Evolutionary conservation across 169 alveolate species (phyloP), one percentile per base, ranked within the genome.

Genomic region (Plasmodium vivax): DNA sequence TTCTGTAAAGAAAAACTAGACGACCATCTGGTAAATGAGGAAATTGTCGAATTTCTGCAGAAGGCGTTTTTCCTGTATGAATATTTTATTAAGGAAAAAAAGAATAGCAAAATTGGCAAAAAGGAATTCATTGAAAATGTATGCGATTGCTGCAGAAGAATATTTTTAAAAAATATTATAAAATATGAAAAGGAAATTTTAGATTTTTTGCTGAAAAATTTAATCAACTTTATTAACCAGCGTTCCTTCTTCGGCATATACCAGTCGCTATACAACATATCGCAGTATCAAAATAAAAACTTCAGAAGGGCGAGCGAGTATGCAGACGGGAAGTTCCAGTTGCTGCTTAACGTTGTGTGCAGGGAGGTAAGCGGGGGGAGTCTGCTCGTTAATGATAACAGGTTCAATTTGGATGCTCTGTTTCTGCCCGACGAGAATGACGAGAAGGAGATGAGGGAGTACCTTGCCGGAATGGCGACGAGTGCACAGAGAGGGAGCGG

Each of bases 131-230:
- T 92, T 71, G 92, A 82, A 41, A 81, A 92, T 82, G 45, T 92
- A 9, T 92, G 85, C 23, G 75, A 71, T 2, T 82, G 95, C 38
- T 82, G 92, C 58, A 81, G 84, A 54, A 92, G 92, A 32, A 47
- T 92, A 80, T 80, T 90, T 80, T 80, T 90, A 90, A 90, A 90
- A 90, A 90, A 90, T 92, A 92, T 92, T 72, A 92, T 83, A 71
- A 92, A 82, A 82, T 38, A 92, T 45, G 92, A 92, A 73, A 82
- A 82, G 32, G 91, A 92, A 45, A 83, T 92, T 38, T 19, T 92
- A 92, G 83, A 92, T 54, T 81, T 90, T 71, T 71, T 90, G 51
- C 82, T 90, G 80, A 90, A 90, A 80, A 90, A 90, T 80, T 79
- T 90, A 90, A 90, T 90, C 19, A 90, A 90, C 73, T 90, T 74